Percentiles rank a stretch among this genome's conserved stretches.
Evolutionary conservation across 2,329 filamentous ascomycete genomes (phyloP).

Genomic region (Diplodia sapinea): DNA sequence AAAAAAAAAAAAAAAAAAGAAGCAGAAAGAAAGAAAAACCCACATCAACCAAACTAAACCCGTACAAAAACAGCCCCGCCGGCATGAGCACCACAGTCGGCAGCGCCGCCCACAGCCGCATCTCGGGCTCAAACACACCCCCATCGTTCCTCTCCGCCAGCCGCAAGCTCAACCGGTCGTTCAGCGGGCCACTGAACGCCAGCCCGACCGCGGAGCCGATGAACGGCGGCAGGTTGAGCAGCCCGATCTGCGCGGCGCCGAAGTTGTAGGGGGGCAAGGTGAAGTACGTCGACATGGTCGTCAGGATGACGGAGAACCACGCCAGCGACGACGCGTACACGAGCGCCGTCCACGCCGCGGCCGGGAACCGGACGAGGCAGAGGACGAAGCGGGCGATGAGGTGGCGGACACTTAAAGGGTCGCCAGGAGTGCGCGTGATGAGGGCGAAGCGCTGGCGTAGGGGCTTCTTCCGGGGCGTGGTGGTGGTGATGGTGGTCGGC

Average conservation of each 20-base stretch:
- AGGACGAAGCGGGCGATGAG: slow-evolving; percentile 47
- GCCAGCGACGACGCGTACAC: slow-evolving; percentile 48
- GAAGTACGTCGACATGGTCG: slow-evolving; percentile 47
- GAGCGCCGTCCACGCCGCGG: slow-evolving; percentile 47
- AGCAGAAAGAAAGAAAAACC: slow-evolving; percentile 28
- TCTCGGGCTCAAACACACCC: slow-evolving; percentile 39
- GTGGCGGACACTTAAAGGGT: slow-evolving; percentile 41
- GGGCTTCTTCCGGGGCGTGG: slow-evolving; percentile 42
- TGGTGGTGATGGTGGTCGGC: too few relatives aligned
- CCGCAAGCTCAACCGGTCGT: slow-evolving; percentile 38
- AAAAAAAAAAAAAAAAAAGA: slow-evolving; percentile 24
- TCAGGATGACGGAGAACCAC: slow-evolving; percentile 49
- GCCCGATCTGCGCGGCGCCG: slow-evolving; percentile 54
- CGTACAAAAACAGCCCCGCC: slow-evolving; percentile 47
- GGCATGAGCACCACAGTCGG: slow-evolving; percentile 36
- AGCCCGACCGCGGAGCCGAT: slow-evolving; percentile 44
- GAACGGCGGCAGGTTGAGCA: slow-evolving; percentile 49
- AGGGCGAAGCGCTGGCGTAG: slow-evolving; percentile 53
- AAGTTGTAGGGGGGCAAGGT: slow-evolving; percentile 47
- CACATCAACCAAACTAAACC: slow-evolving; percentile 42
- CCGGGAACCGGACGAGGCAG: slow-evolving; percentile 48
- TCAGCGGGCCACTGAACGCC: slow-evolving; percentile 49
- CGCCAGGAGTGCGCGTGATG: slow-evolving; percentile 39
- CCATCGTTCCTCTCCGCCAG: slow-evolving; percentile 35
- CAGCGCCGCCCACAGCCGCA: slow-evolving; percentile 33